Base-by-base conservation (phyloP, 805 yeast genomes). In the Suhomyces vadensis region DNA sequence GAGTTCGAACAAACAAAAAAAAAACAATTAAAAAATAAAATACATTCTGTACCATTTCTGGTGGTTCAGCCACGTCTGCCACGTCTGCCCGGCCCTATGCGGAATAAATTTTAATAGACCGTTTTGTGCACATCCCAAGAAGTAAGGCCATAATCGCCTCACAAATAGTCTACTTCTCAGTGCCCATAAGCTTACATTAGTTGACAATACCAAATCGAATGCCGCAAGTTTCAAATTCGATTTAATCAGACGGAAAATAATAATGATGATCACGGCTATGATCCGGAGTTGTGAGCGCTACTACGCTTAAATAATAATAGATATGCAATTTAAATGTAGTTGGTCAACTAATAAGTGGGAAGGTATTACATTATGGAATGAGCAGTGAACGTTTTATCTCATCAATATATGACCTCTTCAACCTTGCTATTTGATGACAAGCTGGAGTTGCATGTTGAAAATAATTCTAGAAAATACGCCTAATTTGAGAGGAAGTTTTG, bases 141-240 rank as follows among this genome's bases (percentile, higher is more conserved):
- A 8, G 33, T 29, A 20, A 17, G 7, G 33, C 33, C 20, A n/a
- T 6, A 29, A 29, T 29, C 16, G 20, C 20, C 10, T 14, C 20
- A 29, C 33, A 20, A 29, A 29, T 16, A 16, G 33, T 23, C 10
- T 29, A 29, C 33, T 20, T 14, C 20, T 14, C 33, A 29, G 33
- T 29, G 33, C 20, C 33, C 33, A 29, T 29, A 29, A 29, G 33
- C 33, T 14, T 29, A 29, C 33, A 29, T 29, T 14, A 13, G 10
- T n/a, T 20, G 16, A 29, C 33, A 29, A 29, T 20, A 8, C 33
- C 11, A 16, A 29, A 20, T 10, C 20, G 8, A 23, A 23, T 23
- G 25, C 9, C 14, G 11, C 33, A 20, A 29, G 33, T 29, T 11
- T 29, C 19, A 20, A 14, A 29, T 16, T 29, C 31, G 2, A 13